Base-by-base conservation (phyloP, 73 alveolate genomes). In the Uronychia setigera region DNA sequence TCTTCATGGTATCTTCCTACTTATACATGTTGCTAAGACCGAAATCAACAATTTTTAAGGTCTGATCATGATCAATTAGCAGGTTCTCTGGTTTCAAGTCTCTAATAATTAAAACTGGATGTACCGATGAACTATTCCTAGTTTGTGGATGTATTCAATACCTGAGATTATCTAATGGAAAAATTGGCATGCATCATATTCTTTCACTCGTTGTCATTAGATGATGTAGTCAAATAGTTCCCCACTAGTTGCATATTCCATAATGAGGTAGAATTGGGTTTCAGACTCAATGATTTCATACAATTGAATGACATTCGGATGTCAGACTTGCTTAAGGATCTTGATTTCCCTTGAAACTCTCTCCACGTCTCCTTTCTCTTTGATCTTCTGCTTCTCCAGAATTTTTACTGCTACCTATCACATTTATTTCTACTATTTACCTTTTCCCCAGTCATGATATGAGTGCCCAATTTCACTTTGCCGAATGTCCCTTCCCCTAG, bases 81-180 rank as follows among this genome's bases (percentile, higher is more conserved):
- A 95, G 78, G 83, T 95, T 96, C 80, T 96, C 97, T 29, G 97
- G 98, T 78, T 96, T 95, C 33, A 96, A 60, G 82, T 96, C 98
- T 34, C 92, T 80, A 74, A 80, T 82, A 26, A 57, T 33, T 35
- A 26, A 57, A 26, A 57, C 27, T 13, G 26, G 26, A 57, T 57
- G 26, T 26, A 14, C 26, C 13, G 31, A 88, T 97, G 99, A n/a
- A 98, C 95, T 26, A 97, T 98, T 86, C 94, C 92, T 76, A 90
- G 96, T 28, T 93, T 80, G 86, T 97, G 99, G 59, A 94, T 87
- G 82, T 95, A 97, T 84, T 95, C 98, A 0, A 97, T 88, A 0
- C 97, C 99, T 74, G 94, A 91, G 60, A 97, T 91, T 81, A 97
- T 85, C 87, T 97, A 93, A 35, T 94, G 94, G 81, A 97, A 97